These are phyloP conservation scores for Pythium periplocum DNA, from an alignment of 352 stramenopile genomes.

Conservation along the genomic window DNA sequence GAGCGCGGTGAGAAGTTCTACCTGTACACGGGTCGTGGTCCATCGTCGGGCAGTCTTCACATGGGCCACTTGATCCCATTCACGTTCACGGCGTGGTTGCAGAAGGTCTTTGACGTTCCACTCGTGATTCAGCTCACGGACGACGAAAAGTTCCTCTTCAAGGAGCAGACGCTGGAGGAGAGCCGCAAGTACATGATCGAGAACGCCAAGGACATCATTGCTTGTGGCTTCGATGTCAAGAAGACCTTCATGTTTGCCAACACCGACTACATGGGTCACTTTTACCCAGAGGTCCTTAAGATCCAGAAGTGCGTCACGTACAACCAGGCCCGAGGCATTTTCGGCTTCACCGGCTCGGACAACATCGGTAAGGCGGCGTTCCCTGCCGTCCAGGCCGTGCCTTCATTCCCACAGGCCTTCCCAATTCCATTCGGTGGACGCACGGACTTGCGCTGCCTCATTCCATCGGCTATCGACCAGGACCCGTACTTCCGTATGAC, in stretches of 20 bases:
- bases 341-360: constrained; percentile 97
- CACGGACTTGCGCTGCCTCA: constrained; percentile 95
- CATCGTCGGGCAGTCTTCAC: constrained; percentile 96
- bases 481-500: constrained; percentile 99
- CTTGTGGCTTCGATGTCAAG: constrained; percentile 93
- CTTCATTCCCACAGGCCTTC: constrained; percentile 98
- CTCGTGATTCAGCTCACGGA: constrained; percentile 99
- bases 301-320: constrained; percentile 99
- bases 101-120: constrained; percentile 98
- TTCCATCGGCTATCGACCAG: constrained; percentile 99
- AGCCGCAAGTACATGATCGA: constrained; percentile 93
- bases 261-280: constrained; percentile 98
- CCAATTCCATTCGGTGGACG: constrained; percentile 81
- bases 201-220: constrained; percentile 99
- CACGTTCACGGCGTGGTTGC: constrained; percentile 98
- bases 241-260: constrained; percentile 99
- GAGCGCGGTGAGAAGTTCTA: constrained; percentile 98
- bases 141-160: constrained; percentile 99
- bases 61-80: constrained; percentile 99
- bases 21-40: constrained; percentile 98
- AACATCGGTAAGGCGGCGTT: constrained; percentile 99
- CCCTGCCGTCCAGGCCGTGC: constrained; percentile 96
- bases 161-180: constrained; percentile 91
- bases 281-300: constrained; percentile 99
- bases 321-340: constrained; percentile 97